phyloP scores from a whole-genome alignment of 805 yeast genomes.

The Candida ortonii region DNA sequence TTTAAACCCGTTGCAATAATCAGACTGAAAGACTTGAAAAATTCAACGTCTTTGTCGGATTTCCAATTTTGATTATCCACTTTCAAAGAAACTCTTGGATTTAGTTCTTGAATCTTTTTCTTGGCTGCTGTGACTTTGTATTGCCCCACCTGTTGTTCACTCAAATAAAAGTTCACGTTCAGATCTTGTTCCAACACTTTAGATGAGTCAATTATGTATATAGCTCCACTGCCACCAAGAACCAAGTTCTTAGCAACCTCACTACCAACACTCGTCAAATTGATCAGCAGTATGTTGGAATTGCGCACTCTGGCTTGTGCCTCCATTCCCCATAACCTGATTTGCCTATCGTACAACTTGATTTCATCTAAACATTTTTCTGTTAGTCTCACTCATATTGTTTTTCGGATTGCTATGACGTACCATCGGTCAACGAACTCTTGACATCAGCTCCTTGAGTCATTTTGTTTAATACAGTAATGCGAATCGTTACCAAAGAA shows the following conservation, averaged over 20 bases:
- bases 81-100: slow-evolving; percentile 68
- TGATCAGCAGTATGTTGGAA: slow-evolving; percentile 67
- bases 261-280: slow-evolving; percentile 72
- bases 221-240: slow-evolving; percentile 80
- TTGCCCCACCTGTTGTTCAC: slow-evolving; percentile 52
- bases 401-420: no score
- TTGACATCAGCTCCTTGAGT: no score
- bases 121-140: slow-evolving; percentile 53
- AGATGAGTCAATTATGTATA: slow-evolving; percentile 65
- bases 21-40: slow-evolving; percentile 58
- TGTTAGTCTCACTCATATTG: no score
- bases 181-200: slow-evolving; percentile 58
- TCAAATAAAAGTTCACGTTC: slow-evolving; percentile 71
- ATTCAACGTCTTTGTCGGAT: slow-evolving; percentile 29
- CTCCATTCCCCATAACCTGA: slow-evolving; percentile 92
- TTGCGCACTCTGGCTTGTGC: slow-evolving; percentile 78
- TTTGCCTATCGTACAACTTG: slow-evolving; percentile 91
- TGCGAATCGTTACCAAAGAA: no score
- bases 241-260: slow-evolving; percentile 84
- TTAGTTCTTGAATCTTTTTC: slow-evolving; percentile 63
- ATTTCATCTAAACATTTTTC: slow-evolving; percentile 74
- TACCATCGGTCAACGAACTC: slow-evolving; percentile 16
- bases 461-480: no score
- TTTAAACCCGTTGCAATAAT: slow-evolving; percentile 71
- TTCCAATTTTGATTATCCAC: slow-evolving; percentile 36